Percentiles rank a stretch among this genome's conserved stretches.
Evolutionary conservation across 805 yeast species (phyloP).

Genomic region (Wickerhamomyces chaumierensis): DNA sequence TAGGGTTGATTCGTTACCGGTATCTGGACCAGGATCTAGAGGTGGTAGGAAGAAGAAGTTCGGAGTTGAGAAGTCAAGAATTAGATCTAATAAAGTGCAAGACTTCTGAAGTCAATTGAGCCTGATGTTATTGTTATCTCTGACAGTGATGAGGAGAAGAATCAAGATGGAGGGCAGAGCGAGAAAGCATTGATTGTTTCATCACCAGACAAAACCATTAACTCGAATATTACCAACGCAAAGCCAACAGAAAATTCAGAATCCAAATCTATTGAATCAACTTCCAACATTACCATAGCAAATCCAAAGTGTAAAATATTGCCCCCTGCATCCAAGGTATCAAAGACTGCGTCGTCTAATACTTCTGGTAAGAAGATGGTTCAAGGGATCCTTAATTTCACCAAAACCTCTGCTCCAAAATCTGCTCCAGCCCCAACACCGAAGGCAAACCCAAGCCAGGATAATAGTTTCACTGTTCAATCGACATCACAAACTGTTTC

Average conservation of each 20-base stretch:
- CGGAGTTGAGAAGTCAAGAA: not conserved
- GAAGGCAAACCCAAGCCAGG: not conserved
- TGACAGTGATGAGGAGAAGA: not conserved
- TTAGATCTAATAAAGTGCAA: not conserved
- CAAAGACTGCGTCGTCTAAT: too few relatives aligned
- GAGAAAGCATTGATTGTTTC: too few relatives aligned
- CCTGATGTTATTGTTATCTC: not conserved
- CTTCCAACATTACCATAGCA: not conserved
- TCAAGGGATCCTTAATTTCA: conserved; percentile 6
- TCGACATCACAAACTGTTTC: too few relatives aligned
- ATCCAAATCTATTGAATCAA: not conserved
- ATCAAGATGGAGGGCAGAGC: too few relatives aligned
- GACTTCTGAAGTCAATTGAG: not conserved
- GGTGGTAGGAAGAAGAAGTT: conserved; percentile 12
- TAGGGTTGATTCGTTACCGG: conserved; percentile 16
- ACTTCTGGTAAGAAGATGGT: conserved; percentile 1
- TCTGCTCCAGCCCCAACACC: not conserved
- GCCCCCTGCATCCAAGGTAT: too few relatives aligned
- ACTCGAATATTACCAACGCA: too few relatives aligned
- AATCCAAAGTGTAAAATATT: too few relatives aligned
- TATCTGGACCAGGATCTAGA: conserved; percentile 19
- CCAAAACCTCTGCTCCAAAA: not conserved
- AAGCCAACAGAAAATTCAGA: not conserved
- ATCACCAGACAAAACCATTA: too few relatives aligned
- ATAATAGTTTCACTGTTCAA: too few relatives aligned